Evolutionary conservation across 169 alveolate species (phyloP).

Genomic region (Cryptosporidium ubiquitum): DNA sequence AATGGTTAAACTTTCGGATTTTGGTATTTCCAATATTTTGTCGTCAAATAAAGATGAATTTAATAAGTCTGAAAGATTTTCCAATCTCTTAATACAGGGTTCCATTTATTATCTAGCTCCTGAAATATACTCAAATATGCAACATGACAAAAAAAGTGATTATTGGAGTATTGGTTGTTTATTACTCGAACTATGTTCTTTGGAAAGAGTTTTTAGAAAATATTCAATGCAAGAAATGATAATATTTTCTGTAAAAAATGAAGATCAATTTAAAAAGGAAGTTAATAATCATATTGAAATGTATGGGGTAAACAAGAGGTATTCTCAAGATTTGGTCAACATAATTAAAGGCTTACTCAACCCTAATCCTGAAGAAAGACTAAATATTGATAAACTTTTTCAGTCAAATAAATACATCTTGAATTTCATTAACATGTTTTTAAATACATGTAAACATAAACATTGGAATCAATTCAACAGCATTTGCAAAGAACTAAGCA

Average conservation of each 20-base stretch:
- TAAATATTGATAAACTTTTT: not conserved
- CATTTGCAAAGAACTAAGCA: not conserved
- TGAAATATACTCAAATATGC: constrained; percentile 34
- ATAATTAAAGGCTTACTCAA: constrained; percentile 10
- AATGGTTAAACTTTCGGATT: constrained; percentile 46
- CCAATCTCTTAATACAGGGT: constrained; percentile 6
- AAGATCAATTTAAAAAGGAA: not conserved
- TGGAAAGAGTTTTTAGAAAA: constrained; percentile 31
- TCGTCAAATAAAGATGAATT: not conserved
- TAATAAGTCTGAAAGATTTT: not conserved
- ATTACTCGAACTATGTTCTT: constrained; percentile 35
- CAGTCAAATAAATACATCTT: not conserved
- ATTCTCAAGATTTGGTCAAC: constrained; percentile 18
- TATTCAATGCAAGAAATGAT: constrained; percentile 41
- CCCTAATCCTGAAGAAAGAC: constrained; percentile 39
- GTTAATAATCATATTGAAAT: constrained; percentile 19
- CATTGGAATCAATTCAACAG: constrained; percentile 31
- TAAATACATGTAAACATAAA: not conserved
- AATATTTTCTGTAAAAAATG: constrained; percentile 32
- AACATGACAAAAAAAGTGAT: constrained; percentile 22
- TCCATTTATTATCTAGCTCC: constrained; percentile 59
- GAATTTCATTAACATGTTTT: constrained; percentile 11
- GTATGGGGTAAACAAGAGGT: constrained; percentile 28
- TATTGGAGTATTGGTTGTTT: constrained; percentile 71
- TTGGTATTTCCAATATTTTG: constrained; percentile 48